Conservation (phyloP, 2,329 filamentous ascomycete genomes). For the Fusarium sp. region DNA sequence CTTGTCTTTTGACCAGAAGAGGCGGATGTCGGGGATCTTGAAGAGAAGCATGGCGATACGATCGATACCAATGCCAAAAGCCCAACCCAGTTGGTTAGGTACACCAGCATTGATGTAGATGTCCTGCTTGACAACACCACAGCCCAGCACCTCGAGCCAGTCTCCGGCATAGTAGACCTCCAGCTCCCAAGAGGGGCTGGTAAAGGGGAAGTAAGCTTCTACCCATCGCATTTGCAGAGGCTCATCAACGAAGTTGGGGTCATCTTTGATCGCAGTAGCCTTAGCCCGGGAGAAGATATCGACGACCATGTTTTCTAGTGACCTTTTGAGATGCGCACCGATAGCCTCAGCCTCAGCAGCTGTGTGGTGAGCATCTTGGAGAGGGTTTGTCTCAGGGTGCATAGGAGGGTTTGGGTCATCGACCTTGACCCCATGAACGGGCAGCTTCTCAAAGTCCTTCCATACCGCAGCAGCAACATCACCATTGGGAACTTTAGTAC, state of each 20-base stretch:
- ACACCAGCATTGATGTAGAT: slow-evolving; percentile 81
- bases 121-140: slow-evolving; percentile 85
- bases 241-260: slow-evolving; percentile 65
- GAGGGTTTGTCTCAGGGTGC: slow-evolving; percentile 81
- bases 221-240: slow-evolving; percentile 91
- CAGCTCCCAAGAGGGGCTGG: slow-evolving; percentile 92
- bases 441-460: slow-evolving; percentile 75
- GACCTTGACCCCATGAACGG: slow-evolving; percentile 77
- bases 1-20: slow-evolving; percentile 91
- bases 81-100: slow-evolving; percentile 84
- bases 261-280: slow-evolving; percentile 65
- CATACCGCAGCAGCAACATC: slow-evolving; percentile 73
- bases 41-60: slow-evolving; percentile 98
- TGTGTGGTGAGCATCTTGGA: slow-evolving; percentile 77
- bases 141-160: slow-evolving; percentile 97
- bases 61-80: slow-evolving; percentile 93
- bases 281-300: slow-evolving; percentile 86
- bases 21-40: slow-evolving; percentile 92
- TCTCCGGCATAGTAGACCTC: slow-evolving; percentile 94
- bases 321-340: slow-evolving; percentile 85
- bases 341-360: slow-evolving; percentile 83
- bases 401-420: slow-evolving; percentile 85
- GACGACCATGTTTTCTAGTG: slow-evolving; percentile 87
- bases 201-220: slow-evolving; percentile 97
- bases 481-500: slow-evolving; percentile 64